Conservation (phyloP, 2,329 filamentous ascomycete genomes). For the Fusarium poae region DNA sequence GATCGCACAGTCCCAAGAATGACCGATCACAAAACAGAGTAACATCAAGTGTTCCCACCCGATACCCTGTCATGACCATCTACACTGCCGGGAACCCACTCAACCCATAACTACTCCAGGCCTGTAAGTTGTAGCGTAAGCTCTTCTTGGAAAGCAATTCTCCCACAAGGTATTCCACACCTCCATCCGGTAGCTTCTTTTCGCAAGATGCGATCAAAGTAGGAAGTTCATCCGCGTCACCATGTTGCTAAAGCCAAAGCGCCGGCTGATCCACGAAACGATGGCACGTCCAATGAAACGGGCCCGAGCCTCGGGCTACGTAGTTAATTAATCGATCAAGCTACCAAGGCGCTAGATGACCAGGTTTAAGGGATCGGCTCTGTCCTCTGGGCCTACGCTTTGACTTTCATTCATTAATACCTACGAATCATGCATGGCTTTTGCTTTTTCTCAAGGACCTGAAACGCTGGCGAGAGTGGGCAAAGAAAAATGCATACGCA, state of each 20-base stretch:
- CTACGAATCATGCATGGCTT: background rate
- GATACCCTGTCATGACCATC: background rate
- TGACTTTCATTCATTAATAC: too few species aligned
- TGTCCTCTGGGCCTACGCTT: conserved; percentile 3
- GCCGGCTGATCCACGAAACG: conserved; percentile 32
- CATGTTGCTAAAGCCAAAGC: background rate
- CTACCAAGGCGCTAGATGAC: background rate
- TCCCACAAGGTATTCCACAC: background rate
- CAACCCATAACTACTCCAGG: background rate
- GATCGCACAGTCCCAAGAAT: conserved; percentile 5
- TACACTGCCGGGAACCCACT: background rate
- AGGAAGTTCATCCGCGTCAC: conserved; percentile 18
- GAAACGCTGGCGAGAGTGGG: conserved; percentile 25
- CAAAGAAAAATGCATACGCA: background rate
- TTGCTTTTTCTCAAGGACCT: conserved; percentile 19
- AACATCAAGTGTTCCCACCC: background rate
- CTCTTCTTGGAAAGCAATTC: conserved; percentile 6
- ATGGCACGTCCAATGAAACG: conserved; percentile 19
- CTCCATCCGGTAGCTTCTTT: background rate
- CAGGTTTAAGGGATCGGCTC: background rate
- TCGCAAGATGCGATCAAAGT: conserved; percentile 22
- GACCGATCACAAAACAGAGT: conserved; percentile 8
- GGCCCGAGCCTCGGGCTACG: background rate
- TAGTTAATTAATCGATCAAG: conserved; percentile 3
- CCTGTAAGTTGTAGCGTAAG: background rate